Evolutionary conservation across 2,329 filamentous ascomycete genomes (phyloP), one percentile per base, ranked within the genome.

Genomic region (Waltergamsia citrina): DNA sequence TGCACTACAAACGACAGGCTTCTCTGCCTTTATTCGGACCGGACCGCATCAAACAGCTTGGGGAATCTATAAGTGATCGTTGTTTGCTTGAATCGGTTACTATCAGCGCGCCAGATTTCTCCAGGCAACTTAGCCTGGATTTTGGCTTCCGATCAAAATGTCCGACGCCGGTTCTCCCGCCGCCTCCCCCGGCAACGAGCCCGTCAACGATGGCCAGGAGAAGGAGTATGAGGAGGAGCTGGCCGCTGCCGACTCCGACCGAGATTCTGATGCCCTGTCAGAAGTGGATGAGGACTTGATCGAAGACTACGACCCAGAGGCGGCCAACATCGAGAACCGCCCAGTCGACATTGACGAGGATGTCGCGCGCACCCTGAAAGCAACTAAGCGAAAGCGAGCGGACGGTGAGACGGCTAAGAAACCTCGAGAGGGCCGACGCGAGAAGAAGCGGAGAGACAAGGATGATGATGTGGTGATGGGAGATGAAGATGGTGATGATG

Each of bases 211-310:
- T 39, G 62, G 63, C 21, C 47, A 52, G 35, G 65, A 69, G 38
- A 40, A 55, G 19, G 59, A 62, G 36, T 53, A 46, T 29, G 56
- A 59, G n/a, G 59, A 65, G 22, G 62, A 64, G 31, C 41, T 50
- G 4, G 60, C 50, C 10, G 59, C 56, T 5, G 60, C 56, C 6
- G 60, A 57, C 34, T 69, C 65, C 3, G 74, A 78, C 42, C 62
- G 63, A 34, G 71, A 77, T 10, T 74, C 70, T 0, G 73, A 77
- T 42, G 56, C 69, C 25, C 67, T 82, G 2, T 81, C 77, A 16
- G 78, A 83, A 49, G 74, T 81, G 41, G 78, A 82, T 46, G 78
- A 81, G 47, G 69, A 79, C 35, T 73, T 82, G 46, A 79, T 84
- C 41, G 75, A 74, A 42, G 76, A 83, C 41, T 82, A 81, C 56